These are phyloP conservation scores for Fusarium falciforme DNA, from an alignment of 2,329 filamentous ascomycete species.

Conservation along the genomic window DNA sequence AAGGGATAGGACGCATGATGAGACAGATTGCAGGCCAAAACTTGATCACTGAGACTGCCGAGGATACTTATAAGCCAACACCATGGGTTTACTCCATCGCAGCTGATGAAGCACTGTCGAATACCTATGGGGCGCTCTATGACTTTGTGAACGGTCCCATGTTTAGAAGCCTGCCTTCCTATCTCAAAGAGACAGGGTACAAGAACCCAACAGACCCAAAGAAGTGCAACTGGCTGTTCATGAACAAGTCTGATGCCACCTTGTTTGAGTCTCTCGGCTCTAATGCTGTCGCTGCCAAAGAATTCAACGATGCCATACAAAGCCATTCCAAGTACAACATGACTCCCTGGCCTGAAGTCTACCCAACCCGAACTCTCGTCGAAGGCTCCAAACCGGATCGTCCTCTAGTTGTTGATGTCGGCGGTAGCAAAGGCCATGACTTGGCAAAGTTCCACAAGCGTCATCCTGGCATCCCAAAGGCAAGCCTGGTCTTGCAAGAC, in stretches of 20 bases:
- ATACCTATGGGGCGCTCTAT: constrained; percentile 50
- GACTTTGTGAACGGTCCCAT: constrained; percentile 47
- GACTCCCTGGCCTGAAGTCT: constrained; percentile 51
- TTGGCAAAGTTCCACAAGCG: constrained; percentile 47
- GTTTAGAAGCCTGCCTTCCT: constrained; percentile 47
- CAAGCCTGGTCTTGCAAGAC: constrained; percentile 50
- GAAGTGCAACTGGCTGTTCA: constrained; percentile 49
- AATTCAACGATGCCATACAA: constrained; percentile 53
- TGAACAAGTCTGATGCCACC: constrained; percentile 40
- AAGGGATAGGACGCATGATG: constrained; percentile 46
- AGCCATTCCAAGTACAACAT: constrained; percentile 53
- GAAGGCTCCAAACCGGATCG: constrained; percentile 42
- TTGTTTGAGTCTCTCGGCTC: constrained; percentile 49
- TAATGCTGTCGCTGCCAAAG: constrained; percentile 43
- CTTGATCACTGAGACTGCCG: constrained; percentile 48
- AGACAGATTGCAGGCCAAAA: constrained; percentile 50
- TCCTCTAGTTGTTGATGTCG: constrained; percentile 49
- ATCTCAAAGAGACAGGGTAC: constrained; percentile 48
- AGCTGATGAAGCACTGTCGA: constrained; percentile 43
- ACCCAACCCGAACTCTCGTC: constrained; percentile 47
- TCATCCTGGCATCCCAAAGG: constrained; percentile 41
- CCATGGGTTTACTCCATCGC: constrained; percentile 47
- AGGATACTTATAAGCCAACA: constrained; percentile 50
- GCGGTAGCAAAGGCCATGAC: constrained; percentile 52
- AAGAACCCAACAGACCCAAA: constrained; percentile 49